Evolutionary conservation across 2,329 filamentous ascomycete genomes (phyloP), one percentile per base, ranked within the genome.

Genomic region (Geosmithia putterillii): DNA sequence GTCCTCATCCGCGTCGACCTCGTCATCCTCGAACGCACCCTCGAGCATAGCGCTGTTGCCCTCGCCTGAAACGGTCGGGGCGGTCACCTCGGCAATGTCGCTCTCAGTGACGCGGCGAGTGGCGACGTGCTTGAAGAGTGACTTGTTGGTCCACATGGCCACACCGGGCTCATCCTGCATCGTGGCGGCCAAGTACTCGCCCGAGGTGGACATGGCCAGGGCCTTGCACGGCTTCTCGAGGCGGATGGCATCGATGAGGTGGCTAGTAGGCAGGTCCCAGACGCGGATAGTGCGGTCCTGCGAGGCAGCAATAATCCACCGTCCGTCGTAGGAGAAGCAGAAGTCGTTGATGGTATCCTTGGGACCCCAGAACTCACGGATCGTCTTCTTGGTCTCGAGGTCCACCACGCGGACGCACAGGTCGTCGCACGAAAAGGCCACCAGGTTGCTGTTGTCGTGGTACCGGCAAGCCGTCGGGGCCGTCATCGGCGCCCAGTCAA

Each of bases 111-210:
- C 84, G 52, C 92, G 86, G 18, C 83, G 74, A 1, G 88, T 94
- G 0, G 89, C 82, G 0, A 95, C 79, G 52, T 95, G 88, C 44
- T 81, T 85, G 69, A 95, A 98, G 1, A 96, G 70, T 1, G 84
- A 83, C 55, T 86, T 86, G 63, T 98, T 98, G 19, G 86, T 95
- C 90, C 92, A 98, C 40, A 98, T 77, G 51, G 86, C 82, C n/a
- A 98, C 82, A 12, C 92, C 92, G 1, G 95, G 75, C 49, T 82
- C 79, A 45, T 83, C 84, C 43, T 87, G 79, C 43, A 88, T 81
- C 0, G 88, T 83, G 3, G 89, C 92, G 3, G 92, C 92, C n/a
- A 98, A 74, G 54, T 88, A 96, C 56, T 98, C 92, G 14, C 90
- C 92, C 0, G 87, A 94, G 1, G 73, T 72, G 0, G 92, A 95